Evolutionary conservation across 495 filamentous ascomycete species (phyloP).

Genomic region (Clohesyomyces aquaticus): DNA sequence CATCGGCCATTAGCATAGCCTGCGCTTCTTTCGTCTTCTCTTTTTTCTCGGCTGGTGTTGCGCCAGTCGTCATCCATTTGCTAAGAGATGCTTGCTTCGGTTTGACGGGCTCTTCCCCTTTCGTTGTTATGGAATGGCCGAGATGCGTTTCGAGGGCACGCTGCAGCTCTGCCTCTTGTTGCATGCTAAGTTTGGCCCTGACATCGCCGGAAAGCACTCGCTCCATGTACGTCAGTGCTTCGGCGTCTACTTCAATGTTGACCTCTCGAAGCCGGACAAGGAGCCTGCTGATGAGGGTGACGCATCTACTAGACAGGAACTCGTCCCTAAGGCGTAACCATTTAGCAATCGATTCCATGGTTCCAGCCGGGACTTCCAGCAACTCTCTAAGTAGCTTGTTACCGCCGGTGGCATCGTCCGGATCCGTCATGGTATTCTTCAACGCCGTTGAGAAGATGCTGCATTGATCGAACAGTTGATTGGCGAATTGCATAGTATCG

Average conservation of each 20-base stretch:
- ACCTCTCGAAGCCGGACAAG: constrained; percentile 72
- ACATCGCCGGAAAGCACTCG: constrained; percentile 61
- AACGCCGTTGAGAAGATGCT: constrained; percentile 73
- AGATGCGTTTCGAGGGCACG: constrained; percentile 78
- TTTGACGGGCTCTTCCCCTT: constrained; percentile 43
- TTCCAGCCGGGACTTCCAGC: constrained; percentile 62
- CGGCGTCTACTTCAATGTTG: constrained; percentile 66
- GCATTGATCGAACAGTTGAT: constrained; percentile 81
- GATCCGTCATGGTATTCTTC: constrained; percentile 50
- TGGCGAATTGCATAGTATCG: constrained; percentile 90
- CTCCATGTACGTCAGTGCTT: constrained; percentile 64
- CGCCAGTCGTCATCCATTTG: constrained; percentile 24
- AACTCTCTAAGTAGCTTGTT: constrained; percentile 51
- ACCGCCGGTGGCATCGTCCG: constrained; percentile 23
- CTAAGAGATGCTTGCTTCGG: constrained; percentile 35
- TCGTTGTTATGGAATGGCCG: constrained; percentile 58
- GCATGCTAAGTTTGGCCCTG: constrained; percentile 71
- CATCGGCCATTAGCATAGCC: constrained; percentile 17
- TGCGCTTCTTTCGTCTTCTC: constrained; percentile 2
- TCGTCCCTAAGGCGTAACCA: constrained; percentile 84
- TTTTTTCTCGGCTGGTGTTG: constrained; percentile 14
- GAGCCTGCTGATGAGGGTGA: constrained; percentile 70
- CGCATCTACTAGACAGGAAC: constrained; percentile 75
- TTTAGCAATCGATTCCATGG: constrained; percentile 71
- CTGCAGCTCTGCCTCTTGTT: constrained; percentile 81